These are phyloP conservation scores for Candida pseudoglaebosa DNA, from an alignment of 805 yeast species.

Conservation along the genomic window DNA sequence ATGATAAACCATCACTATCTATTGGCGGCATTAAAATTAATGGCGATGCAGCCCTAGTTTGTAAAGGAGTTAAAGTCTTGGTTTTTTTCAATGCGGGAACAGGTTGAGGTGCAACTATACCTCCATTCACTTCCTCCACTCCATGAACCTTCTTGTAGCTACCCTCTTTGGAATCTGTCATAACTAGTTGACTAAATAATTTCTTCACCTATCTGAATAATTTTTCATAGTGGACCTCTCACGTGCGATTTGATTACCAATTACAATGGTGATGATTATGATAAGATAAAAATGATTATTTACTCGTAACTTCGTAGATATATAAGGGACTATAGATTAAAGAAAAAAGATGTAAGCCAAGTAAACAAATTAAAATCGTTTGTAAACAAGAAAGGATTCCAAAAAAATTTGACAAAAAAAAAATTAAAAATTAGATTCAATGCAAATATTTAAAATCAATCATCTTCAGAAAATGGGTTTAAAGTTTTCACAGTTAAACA, in stretches of 20 bases:
- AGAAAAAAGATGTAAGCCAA: background rate
- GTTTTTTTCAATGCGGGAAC: constrained; percentile 21
- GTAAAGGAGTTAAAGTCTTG: constrained; percentile 48
- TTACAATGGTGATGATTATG: background rate
- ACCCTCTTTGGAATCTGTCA: background rate
- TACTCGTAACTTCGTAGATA: background rate
- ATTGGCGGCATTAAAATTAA: constrained; percentile 81
- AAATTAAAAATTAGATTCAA: background rate
- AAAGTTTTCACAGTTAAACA: constrained; percentile 88
- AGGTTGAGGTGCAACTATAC: constrained; percentile 14
- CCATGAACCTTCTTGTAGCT: background rate
- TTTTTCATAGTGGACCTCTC: background rate
- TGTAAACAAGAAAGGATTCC: too few relatives aligned
- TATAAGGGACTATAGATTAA: background rate
- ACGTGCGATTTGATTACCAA: background rate
- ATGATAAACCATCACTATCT: constrained; percentile 85
- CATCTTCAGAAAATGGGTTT: constrained; percentile 65
- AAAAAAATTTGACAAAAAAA: too few relatives aligned
- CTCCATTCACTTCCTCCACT: background rate
- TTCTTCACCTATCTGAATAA: background rate
- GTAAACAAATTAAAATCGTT: background rate
- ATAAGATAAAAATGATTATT: too few relatives aligned
- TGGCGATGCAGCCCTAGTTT: constrained; percentile 77
- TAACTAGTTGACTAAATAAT: background rate
- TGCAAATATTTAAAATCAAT: background rate